A percentile compares a stretch with the other conserved stretches of the same genome.
Conservation (phyloP, 495 filamentous ascomycete species). For the Halenospora varia region DNA sequence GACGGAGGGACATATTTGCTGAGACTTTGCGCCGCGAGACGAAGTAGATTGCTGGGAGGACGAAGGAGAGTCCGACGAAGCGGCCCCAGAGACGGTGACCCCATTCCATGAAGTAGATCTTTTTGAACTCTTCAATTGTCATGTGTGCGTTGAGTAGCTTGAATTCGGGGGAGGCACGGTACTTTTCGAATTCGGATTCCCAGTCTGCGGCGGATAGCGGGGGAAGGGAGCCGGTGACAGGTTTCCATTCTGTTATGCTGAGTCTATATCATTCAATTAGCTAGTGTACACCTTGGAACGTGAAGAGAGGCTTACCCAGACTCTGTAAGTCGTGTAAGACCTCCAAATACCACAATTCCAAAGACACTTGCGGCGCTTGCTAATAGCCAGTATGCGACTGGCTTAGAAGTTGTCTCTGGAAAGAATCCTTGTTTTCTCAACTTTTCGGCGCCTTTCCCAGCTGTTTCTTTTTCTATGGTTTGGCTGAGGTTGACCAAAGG, state of each 20-base stretch:
- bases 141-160: constrained; percentile 86
- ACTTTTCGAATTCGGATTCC: constrained; percentile 89
- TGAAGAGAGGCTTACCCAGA: constrained; percentile 64
- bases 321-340: constrained; percentile 88
- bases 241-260: constrained; percentile 98
- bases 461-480: constrained; percentile 11
- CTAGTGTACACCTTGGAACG: background rate
- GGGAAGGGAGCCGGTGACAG: constrained; percentile 90
- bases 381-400: constrained; percentile 87
- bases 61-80: constrained; percentile 83
- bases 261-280: constrained; percentile 48
- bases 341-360: constrained; percentile 93
- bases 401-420: constrained; percentile 66
- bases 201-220: constrained; percentile 73
- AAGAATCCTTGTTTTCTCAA: constrained; percentile 44
- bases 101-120: constrained; percentile 99
- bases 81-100: constrained; percentile 94
- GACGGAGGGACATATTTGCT: constrained; percentile 64
- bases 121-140: constrained; percentile 88
- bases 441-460: background rate
- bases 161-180: constrained; percentile 87
- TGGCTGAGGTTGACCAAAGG: constrained; percentile 22
- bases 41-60: constrained; percentile 84
- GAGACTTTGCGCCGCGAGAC: constrained; percentile 77
- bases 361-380: constrained; percentile 90